A percentile compares a stretch with the other conserved stretches of the same genome.
These are phyloP conservation scores for Carallia pectinifolia DNA, from an alignment of 345 rosid species.

Conservation along the genomic window DNA sequence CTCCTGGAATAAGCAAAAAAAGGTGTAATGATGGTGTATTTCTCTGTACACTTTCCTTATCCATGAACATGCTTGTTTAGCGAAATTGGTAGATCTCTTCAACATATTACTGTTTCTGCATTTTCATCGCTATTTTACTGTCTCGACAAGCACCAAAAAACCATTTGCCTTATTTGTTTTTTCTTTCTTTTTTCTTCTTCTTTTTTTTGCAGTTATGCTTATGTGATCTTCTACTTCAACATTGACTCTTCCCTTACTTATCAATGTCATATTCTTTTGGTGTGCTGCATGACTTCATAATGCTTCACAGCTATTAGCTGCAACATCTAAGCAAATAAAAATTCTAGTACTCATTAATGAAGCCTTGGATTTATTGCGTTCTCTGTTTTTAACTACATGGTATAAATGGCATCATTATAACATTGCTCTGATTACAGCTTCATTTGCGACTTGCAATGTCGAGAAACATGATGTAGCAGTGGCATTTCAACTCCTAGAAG, in stretches of 20 bases:
- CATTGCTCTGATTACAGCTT: background rate
- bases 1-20: conserved; percentile 93
- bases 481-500: conserved; percentile 90
- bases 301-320: conserved; percentile 81
- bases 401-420: conserved; percentile 1
- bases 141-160: no score
- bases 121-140: no score
- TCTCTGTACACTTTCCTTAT: background rate
- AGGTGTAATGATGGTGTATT: conserved; percentile 26
- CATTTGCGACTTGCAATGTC: conserved; percentile 21
- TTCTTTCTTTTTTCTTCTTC: no score
- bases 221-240: no score
- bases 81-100: no score
- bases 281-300: background rate
- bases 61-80: background rate
- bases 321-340: conserved; percentile 96
- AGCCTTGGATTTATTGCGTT: conserved; percentile 85
- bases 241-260: background rate
- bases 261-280: background rate
- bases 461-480: conserved; percentile 72
- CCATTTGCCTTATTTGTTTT: no score
- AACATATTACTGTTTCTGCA: no score
- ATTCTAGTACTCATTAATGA: conserved; percentile 74
- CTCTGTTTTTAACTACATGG: background rate
- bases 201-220: no score